These are phyloP conservation scores for Thelephora ganbajun DNA, from an alignment of 768 basidiomycete species.

Conservation along the genomic window DNA sequence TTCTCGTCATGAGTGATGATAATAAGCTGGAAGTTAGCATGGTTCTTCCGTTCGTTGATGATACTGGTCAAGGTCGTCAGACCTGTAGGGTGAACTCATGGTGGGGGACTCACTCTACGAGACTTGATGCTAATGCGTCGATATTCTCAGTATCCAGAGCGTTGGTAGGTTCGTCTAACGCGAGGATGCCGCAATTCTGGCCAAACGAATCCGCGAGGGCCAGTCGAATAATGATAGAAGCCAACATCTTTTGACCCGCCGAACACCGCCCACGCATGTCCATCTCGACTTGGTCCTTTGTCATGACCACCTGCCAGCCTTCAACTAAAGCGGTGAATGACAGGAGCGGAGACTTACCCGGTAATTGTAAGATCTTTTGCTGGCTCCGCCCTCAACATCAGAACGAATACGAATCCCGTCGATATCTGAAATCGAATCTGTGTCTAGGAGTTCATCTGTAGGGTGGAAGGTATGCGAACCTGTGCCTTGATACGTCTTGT, in stretches of 20 bases:
- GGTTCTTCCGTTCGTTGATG: constrained; percentile 81
- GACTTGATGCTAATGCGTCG: constrained; percentile 79
- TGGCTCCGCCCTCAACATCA: constrained; percentile 81
- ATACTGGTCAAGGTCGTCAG: constrained; percentile 38
- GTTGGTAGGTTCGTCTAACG: constrained; percentile 96
- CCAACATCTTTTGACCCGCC: constrained; percentile 97
- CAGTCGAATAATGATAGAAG: constrained; percentile 93
- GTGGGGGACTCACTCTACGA: constrained; percentile 63
- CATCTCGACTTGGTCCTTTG: constrained; percentile 98
- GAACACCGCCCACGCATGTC: constrained; percentile 99
- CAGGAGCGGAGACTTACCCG: constrained; percentile 39
- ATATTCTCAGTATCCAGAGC: constrained; percentile 95
- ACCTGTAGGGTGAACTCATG: neutral
- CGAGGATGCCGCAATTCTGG: constrained; percentile 94
- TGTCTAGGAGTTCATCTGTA: constrained; percentile 2
- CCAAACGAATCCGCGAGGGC: constrained; percentile 96
- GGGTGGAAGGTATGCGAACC: constrained; percentile 32
- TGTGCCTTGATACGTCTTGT: constrained; percentile 97
- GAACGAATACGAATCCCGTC: constrained; percentile 94
- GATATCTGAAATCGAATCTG: constrained; percentile 49
- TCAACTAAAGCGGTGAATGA: neutral
- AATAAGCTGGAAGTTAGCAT: constrained; percentile 91
- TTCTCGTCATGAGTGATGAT: constrained; percentile 97
- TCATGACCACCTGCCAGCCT: constrained; percentile 80
- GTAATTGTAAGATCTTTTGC: constrained; percentile 94